Evolutionary conservation across 2,329 filamentous ascomycete genomes (phyloP).

Genomic region (Calonectria pauciramosa): DNA sequence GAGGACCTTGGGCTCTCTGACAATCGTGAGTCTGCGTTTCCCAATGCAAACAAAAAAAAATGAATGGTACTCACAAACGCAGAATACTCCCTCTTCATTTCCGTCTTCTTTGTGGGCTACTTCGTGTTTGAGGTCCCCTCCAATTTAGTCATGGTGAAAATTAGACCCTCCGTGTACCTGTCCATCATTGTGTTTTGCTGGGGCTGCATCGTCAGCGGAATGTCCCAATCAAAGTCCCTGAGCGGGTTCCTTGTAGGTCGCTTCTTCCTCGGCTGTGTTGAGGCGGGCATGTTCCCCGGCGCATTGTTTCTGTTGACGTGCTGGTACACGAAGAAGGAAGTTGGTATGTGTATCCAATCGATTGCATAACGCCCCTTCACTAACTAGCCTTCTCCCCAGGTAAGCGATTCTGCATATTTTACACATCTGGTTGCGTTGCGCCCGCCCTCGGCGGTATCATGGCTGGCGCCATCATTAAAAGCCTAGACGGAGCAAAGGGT

Average conservation of each 20-base stretch:
- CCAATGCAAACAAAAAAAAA: background rate
- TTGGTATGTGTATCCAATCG: slow-evolving; percentile 15
- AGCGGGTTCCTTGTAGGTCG: slow-evolving; percentile 51
- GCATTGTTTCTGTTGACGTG: slow-evolving; percentile 41
- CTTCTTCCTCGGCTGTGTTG: slow-evolving; percentile 72
- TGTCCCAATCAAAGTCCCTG: slow-evolving; percentile 27
- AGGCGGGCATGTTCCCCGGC: slow-evolving; percentile 75
- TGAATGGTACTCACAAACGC: background rate
- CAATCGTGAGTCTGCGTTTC: slow-evolving; percentile 11
- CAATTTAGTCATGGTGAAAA: slow-evolving; percentile 30
- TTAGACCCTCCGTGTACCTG: slow-evolving; percentile 30
- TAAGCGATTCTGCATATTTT: slow-evolving; percentile 69
- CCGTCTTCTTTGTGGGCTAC: slow-evolving; percentile 32
- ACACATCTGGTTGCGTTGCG: slow-evolving; percentile 67
- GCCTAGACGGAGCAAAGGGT: slow-evolving; percentile 46
- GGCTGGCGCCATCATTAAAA: slow-evolving; percentile 56
- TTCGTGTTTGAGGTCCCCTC: slow-evolving; percentile 30
- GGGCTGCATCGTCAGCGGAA: slow-evolving; percentile 30
- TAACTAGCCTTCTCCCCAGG: slow-evolving; percentile 49
- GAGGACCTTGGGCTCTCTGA: slow-evolving; percentile 27
- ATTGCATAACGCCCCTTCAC: too few species aligned
- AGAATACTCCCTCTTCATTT: slow-evolving; percentile 34
- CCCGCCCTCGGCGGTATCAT: slow-evolving; percentile 57
- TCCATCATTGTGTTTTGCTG: slow-evolving; percentile 28
- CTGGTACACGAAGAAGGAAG: slow-evolving; percentile 36